phyloP scores from a whole-genome alignment of 208 protist genomes.

The Trypanosoma rangeli region DNA sequence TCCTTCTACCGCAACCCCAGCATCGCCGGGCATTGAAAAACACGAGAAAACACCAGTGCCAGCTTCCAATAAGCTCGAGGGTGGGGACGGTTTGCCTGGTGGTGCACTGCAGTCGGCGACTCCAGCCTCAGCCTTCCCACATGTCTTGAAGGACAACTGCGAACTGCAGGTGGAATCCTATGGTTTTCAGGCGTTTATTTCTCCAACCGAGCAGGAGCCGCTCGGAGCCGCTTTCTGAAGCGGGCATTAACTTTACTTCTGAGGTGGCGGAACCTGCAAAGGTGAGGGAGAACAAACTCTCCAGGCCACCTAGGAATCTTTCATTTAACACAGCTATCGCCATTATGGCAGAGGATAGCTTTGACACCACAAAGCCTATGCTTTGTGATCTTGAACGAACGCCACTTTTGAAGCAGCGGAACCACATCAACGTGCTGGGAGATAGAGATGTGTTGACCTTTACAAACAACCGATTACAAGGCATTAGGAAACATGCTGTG shows the following conservation, averaged over 20 bases:
- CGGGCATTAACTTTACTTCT: background rate
- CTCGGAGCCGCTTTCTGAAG: conserved; percentile 21
- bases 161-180: conserved; percentile 8
- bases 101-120: background rate
- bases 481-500: conserved; percentile 1
- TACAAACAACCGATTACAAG: background rate
- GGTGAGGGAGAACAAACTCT: background rate
- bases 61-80: background rate
- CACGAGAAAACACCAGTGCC: background rate
- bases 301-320: background rate
- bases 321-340: background rate
- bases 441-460: background rate
- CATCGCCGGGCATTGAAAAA: background rate
- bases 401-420: no score
- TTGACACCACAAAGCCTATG: conserved; percentile 1
- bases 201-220: conserved; percentile 14
- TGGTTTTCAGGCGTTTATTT: conserved; percentile 10
- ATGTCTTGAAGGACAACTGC: background rate
- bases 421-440: background rate
- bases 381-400: background rate
- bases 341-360: background rate
- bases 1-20: background rate
- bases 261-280: background rate
- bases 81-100: background rate
- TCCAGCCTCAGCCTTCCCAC: background rate